A percentile compares a stretch with the other conserved stretches of the same genome.
Conservation (phyloP, 1,284 basidiomycete genomes). For the Tilletiopsis washingtonensis region DNA sequence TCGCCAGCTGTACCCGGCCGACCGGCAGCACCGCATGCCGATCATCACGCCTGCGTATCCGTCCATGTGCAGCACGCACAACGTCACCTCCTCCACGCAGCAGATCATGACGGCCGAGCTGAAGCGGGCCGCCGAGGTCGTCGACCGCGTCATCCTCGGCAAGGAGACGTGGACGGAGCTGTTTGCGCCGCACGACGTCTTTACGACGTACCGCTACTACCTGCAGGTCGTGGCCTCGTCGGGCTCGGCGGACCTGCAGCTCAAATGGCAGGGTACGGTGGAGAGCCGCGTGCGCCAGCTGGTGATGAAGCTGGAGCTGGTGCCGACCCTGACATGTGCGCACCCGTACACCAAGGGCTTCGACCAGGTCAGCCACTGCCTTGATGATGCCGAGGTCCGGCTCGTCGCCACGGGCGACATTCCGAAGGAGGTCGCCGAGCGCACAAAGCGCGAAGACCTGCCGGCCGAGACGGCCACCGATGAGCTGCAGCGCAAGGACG, state of each 20-base stretch:
- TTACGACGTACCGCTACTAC: constrained; percentile 93
- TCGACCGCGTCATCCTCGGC: constrained; percentile 80
- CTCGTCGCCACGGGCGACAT: constrained; percentile 37
- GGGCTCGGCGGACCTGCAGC: constrained; percentile 72
- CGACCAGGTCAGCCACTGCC: constrained; percentile 74
- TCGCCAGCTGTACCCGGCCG: constrained; percentile 74
- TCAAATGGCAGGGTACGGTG: constrained; percentile 97
- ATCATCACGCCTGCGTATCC: constrained; percentile 99
- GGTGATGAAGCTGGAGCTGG: constrained; percentile 93
- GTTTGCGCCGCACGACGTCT: constrained; percentile 91
- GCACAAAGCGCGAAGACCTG: constrained; percentile 32
- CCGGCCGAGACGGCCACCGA: constrained; percentile 29
- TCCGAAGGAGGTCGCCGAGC: constrained; percentile 36
- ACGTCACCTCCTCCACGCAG: constrained; percentile 90
- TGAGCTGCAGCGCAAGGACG: constrained; percentile 29
- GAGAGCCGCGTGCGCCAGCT: constrained; percentile 91
- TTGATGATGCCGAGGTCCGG: constrained; percentile 61
- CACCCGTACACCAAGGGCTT: constrained; percentile 95
- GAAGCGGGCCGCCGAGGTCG: constrained; percentile 84
- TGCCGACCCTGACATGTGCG: constrained; percentile 80
- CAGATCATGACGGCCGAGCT: constrained; percentile 95
- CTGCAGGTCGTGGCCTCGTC: constrained; percentile 89
- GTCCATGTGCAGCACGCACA: constrained; percentile 99
- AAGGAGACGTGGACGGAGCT: constrained; percentile 69
- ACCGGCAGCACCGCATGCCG: constrained; percentile 95